These are phyloP conservation scores for Globisporangium perplexum DNA, from an alignment of 352 stramenopile genomes.

Conservation along the genomic window DNA sequence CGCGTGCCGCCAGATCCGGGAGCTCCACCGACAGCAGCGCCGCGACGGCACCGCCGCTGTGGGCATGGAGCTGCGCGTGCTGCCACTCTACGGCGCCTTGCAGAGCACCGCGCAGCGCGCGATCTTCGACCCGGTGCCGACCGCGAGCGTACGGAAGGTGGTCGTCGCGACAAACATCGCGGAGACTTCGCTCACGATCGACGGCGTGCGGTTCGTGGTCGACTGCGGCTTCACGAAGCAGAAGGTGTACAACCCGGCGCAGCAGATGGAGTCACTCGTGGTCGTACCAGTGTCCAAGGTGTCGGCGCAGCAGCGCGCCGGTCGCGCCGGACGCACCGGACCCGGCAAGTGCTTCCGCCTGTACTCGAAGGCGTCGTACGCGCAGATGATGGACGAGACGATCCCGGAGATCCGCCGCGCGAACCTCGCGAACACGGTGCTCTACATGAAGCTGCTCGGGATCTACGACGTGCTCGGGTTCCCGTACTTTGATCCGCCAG, in stretches of 20 bases:
- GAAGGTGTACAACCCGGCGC: constrained; percentile 88
- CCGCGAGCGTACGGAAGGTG: constrained; percentile 68
- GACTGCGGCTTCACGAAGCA: constrained; percentile 87
- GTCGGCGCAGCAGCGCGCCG: constrained; percentile 92
- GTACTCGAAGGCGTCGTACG: constrained; percentile 97
- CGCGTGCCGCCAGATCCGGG: constrained; percentile 83
- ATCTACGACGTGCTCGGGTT: constrained; percentile 72
- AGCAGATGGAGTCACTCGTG: constrained; percentile 76
- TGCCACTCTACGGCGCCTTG: constrained; percentile 95
- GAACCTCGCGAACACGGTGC: constrained; percentile 93
- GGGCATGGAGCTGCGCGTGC: constrained; percentile 52
- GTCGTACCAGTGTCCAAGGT: constrained; percentile 95
- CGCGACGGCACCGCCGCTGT: constrained; percentile 4
- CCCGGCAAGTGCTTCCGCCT: constrained; percentile 98
- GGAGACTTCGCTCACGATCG: constrained; percentile 98
- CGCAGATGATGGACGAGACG: constrained; percentile 95
- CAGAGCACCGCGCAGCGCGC: constrained; percentile 88
- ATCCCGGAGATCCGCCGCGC: constrained; percentile 98
- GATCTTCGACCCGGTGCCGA: constrained; percentile 91
- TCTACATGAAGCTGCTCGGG: constrained; percentile 80
- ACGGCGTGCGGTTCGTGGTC: constrained; percentile 87
- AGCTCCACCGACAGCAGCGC: constrained; percentile 21
- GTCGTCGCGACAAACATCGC: constrained; percentile 92
- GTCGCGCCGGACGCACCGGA: constrained; percentile 93
- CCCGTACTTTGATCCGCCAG: constrained; percentile 59